Evolutionary conservation across 768 basidiomycete genomes (phyloP).

Genomic region (Paxillus involutus): DNA sequence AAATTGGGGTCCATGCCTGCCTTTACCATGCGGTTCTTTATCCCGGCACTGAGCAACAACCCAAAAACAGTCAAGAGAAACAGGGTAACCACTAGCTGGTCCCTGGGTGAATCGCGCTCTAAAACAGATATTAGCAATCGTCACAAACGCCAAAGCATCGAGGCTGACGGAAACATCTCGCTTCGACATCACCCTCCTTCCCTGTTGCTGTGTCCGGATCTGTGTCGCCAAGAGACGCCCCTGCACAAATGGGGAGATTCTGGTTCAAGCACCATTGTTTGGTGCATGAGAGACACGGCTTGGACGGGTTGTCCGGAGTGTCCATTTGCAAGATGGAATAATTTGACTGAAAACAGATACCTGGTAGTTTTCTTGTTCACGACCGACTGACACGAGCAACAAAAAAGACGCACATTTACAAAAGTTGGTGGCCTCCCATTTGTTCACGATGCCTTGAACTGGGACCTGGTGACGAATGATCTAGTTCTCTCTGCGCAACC

Average conservation of each 20-base stretch:
- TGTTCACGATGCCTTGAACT: slow-evolving; percentile 49
- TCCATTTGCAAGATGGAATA: slow-evolving; percentile 83
- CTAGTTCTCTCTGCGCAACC: slow-evolving; percentile 3
- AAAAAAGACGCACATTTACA: slow-evolving; percentile 69
- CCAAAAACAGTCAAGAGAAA: slow-evolving; percentile 89
- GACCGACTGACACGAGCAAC: not conserved
- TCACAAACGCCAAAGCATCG: slow-evolving; percentile 32
- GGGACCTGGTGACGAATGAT: slow-evolving; percentile 32
- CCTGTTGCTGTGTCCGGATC: slow-evolving; percentile 93
- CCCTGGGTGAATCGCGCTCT: slow-evolving; percentile 96
- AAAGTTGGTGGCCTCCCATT: slow-evolving; percentile 90
- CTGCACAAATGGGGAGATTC: slow-evolving; percentile 80
- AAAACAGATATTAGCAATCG: slow-evolving; percentile 24
- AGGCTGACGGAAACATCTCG: slow-evolving; percentile 89
- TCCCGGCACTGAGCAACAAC: slow-evolving; percentile 78
- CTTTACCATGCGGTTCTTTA: slow-evolving; percentile 80
- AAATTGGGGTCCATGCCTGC: slow-evolving; percentile 67
- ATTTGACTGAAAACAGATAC: slow-evolving; percentile 88
- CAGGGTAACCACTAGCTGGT: slow-evolving; percentile 89
- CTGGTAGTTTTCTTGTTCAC: slow-evolving; percentile 39
- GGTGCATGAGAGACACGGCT: slow-evolving; percentile 91
- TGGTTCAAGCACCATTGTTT: slow-evolving; percentile 96
- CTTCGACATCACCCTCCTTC: slow-evolving; percentile 94
- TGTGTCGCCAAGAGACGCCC: slow-evolving; percentile 80
- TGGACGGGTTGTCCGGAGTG: slow-evolving; percentile 78